Conservation (phyloP, 352 stramenopile species). For the Pythium plurisporium region DNA sequence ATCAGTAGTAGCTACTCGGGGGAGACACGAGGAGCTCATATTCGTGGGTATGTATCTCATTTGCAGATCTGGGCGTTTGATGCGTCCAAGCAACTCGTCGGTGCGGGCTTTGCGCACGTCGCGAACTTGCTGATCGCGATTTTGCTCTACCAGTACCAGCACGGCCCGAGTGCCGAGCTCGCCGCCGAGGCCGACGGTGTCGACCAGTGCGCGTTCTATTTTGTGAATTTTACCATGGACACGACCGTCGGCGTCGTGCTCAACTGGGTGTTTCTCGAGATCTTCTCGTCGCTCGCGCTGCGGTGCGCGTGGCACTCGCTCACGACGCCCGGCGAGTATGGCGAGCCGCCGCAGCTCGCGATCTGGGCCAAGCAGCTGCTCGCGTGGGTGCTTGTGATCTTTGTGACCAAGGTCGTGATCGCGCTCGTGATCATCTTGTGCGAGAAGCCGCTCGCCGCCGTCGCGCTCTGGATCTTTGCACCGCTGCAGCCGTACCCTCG, state of each 20-base stretch:
- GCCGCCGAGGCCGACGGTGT: conserved; percentile 17
- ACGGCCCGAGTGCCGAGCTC: conserved; percentile 30
- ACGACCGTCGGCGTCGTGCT: conserved; percentile 81
- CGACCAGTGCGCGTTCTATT: conserved; percentile 82
- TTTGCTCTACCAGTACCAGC: conserved; percentile 67
- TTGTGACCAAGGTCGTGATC: conserved; percentile 74
- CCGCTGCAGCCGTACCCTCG: conserved; percentile 59
- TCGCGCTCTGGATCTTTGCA: conserved; percentile 65
- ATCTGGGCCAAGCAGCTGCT: conserved; percentile 73
- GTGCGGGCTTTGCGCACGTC: conserved; percentile 77
- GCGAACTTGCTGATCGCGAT: conserved; percentile 86
- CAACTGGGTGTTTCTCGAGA: conserved; percentile 76
- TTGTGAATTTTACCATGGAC: conserved; percentile 87
- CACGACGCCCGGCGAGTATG: conserved; percentile 73
- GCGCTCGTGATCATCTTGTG: conserved; percentile 66
- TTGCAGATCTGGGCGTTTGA: conserved; percentile 72
- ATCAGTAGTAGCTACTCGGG: conserved; percentile 2
- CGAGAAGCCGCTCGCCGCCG: conserved; percentile 51
- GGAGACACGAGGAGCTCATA: too few relatives aligned
- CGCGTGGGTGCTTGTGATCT: conserved; percentile 82
- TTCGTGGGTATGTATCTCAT: background rate
- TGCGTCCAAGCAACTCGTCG: conserved; percentile 83
- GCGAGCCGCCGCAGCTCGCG: conserved; percentile 48
- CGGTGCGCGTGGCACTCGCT: conserved; percentile 57
- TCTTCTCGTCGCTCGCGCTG: conserved; percentile 44